Evolutionary conservation across 192 early-diverging fungal species (phyloP).

Genomic region (Backusella tuberculispora): DNA sequence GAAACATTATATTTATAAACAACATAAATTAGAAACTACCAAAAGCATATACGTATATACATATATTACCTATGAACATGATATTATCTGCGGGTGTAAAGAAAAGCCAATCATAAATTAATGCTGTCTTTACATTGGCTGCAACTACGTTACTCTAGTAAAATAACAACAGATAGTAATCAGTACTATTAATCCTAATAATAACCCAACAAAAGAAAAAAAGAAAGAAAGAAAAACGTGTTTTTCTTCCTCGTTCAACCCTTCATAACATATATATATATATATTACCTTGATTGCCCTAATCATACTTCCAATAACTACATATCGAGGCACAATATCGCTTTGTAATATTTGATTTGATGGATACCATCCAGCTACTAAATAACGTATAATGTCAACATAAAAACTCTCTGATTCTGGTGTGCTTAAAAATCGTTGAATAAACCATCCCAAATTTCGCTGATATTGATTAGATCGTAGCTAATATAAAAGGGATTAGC

Average conservation of each 20-base stretch:
- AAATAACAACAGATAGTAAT: background rate
- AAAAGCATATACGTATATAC: background rate
- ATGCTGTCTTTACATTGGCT: constrained; percentile 70
- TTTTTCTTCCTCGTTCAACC: too few relatives aligned
- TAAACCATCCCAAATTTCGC: constrained; percentile 70
- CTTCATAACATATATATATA: background rate
- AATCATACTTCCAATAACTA: constrained; percentile 65
- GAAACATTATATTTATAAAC: background rate
- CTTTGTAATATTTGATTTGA: constrained; percentile 71
- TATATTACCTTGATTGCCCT: constrained; percentile 53
- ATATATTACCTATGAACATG: constrained; percentile 65
- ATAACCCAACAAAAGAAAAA: background rate
- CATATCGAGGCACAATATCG: constrained; percentile 73
- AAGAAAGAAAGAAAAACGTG: background rate
- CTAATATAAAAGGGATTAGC: constrained; percentile 19
- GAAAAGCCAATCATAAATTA: constrained; percentile 83
- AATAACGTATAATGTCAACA: constrained; percentile 73
- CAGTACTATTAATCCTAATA: background rate
- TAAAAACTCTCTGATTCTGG: constrained; percentile 65
- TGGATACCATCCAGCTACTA: constrained; percentile 74
- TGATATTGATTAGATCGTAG: constrained; percentile 51
- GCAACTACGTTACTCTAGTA: constrained; percentile 58
- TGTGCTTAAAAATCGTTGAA: constrained; percentile 58
- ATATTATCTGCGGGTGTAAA: constrained; percentile 71
- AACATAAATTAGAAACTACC: background rate